Evolutionary conservation across 2,329 filamentous ascomycete species (phyloP).

Genomic region (Alternaria panax): DNA sequence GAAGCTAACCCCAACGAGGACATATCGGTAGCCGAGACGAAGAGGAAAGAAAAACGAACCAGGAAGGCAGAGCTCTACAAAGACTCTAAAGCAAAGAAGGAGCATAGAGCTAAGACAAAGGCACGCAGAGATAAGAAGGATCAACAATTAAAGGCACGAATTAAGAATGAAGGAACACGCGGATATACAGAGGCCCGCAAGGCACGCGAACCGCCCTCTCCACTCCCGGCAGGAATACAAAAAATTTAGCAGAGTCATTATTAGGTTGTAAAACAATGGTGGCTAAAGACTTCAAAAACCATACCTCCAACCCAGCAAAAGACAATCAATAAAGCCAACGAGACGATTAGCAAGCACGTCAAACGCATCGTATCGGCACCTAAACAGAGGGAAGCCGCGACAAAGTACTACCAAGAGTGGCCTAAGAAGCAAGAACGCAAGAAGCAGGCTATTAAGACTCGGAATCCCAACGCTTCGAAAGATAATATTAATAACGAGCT

Average conservation of each 20-base stretch:
- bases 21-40: not conserved
- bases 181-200: not conserved
- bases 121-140: not conserved
- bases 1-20: not conserved
- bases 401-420: not conserved
- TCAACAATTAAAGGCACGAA: not conserved
- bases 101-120: not conserved
- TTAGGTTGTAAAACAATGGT: not conserved
- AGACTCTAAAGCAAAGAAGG: not conserved
- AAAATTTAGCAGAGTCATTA: not conserved
- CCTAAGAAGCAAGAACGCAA: not conserved
- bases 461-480: not conserved
- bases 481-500: not conserved
- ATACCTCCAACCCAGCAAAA: not conserved
- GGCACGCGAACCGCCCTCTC: not conserved
- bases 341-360: not conserved
- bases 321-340: not conserved
- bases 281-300: not conserved
- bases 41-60: not conserved
- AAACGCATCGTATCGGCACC: not conserved
- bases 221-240: not conserved
- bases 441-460: not conserved
- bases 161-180: not conserved
- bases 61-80: not conserved
- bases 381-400: not conserved